Evolutionary conservation across 1,139 yeast species (phyloP).

Genomic region (Saccharomycopsis phalli): DNA sequence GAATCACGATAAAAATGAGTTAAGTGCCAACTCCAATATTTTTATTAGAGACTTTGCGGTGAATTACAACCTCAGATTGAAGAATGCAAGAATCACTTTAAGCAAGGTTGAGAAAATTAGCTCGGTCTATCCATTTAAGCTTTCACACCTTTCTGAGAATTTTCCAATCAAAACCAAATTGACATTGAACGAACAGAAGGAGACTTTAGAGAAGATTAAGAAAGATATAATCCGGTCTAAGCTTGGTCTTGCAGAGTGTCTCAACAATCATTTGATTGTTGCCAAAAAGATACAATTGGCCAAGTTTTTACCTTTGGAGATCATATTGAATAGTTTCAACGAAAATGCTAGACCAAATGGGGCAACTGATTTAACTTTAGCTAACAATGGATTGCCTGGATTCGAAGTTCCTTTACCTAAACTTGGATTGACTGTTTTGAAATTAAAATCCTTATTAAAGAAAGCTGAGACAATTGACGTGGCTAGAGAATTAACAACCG

Average conservation of each 20-base stretch:
- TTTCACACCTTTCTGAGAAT: slow-evolving; percentile 50
- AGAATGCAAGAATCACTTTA: slow-evolving; percentile 63
- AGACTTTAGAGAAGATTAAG: slow-evolving; percentile 35
- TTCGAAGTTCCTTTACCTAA: slow-evolving; percentile 65
- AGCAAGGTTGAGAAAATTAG: slow-evolving; percentile 59
- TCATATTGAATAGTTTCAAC: slow-evolving; percentile 38
- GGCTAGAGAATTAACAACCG: slow-evolving; percentile 74
- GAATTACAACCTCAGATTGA: slow-evolving; percentile 65
- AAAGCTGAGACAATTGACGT: slow-evolving; percentile 45
- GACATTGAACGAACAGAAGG: slow-evolving; percentile 28
- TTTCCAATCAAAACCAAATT: slow-evolving; percentile 47
- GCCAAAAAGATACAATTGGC: slow-evolving; percentile 67
- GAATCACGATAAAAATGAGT: slow-evolving; percentile 41
- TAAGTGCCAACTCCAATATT: slow-evolving; percentile 45
- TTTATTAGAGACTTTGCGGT: slow-evolving; percentile 81
- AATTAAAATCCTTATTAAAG: slow-evolving; percentile 55
- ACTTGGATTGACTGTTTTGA: slow-evolving; percentile 57
- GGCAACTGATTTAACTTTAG: slow-evolving; percentile 42
- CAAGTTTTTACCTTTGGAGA: slow-evolving; percentile 60
- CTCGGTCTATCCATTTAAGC: slow-evolving; percentile 88
- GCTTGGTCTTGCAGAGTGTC: slow-evolving; percentile 74
- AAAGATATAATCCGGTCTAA: slow-evolving; percentile 50
- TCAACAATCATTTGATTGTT: slow-evolving; percentile 72
- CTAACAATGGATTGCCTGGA: slow-evolving; percentile 46
- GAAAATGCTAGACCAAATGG: slow-evolving; percentile 51